These are phyloP conservation scores for Ascochyta koolunga DNA, from an alignment of 2,329 filamentous ascomycete genomes.

Conservation along the genomic window DNA sequence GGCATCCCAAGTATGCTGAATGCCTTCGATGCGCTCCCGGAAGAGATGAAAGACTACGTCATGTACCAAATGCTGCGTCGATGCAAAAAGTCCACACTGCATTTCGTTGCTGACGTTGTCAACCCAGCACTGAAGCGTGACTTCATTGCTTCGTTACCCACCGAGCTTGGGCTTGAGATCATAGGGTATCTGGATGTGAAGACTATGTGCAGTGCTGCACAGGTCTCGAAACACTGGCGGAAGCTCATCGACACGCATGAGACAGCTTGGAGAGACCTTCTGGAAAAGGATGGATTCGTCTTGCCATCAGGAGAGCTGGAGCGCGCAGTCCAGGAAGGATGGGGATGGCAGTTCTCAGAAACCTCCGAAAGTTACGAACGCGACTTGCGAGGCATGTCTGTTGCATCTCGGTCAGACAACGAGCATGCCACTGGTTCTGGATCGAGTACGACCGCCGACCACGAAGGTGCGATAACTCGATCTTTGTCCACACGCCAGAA, in stretches of 20 bases:
- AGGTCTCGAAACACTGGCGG: slow-evolving; percentile 94
- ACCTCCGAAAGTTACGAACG: slow-evolving; percentile 77
- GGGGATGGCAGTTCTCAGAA: slow-evolving; percentile 94
- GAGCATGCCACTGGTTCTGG: slow-evolving; percentile 32
- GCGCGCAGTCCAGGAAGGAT: slow-evolving; percentile 85
- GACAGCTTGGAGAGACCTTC: slow-evolving; percentile 91
- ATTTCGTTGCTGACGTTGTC: slow-evolving; percentile 86
- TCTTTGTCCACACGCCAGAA: slow-evolving; percentile 46
- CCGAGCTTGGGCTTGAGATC: slow-evolving; percentile 86
- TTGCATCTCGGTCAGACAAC: slow-evolving; percentile 48
- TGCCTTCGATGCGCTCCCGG: slow-evolving; percentile 87
- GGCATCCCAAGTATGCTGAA: slow-evolving; percentile 88
- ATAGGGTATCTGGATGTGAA: slow-evolving; percentile 83
- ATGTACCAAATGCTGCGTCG: slow-evolving; percentile 94
- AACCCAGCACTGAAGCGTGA: slow-evolving; percentile 95
- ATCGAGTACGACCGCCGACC: slow-evolving; percentile 29
- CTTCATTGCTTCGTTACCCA: slow-evolving; percentile 81
- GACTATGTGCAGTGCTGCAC: slow-evolving; percentile 87
- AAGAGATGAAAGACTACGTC: slow-evolving; percentile 91
- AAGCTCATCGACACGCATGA: slow-evolving; percentile 91
- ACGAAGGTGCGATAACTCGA: slow-evolving; percentile 37
- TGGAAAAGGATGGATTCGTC: slow-evolving; percentile 81
- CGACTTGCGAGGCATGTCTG: slow-evolving; percentile 70
- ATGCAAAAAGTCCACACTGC: slow-evolving; percentile 85
- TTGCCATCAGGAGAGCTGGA: slow-evolving; percentile 83